phyloP scores from a whole-genome alignment of 352 stramenopile species.

The Labyrinthula sp. region DNA sequence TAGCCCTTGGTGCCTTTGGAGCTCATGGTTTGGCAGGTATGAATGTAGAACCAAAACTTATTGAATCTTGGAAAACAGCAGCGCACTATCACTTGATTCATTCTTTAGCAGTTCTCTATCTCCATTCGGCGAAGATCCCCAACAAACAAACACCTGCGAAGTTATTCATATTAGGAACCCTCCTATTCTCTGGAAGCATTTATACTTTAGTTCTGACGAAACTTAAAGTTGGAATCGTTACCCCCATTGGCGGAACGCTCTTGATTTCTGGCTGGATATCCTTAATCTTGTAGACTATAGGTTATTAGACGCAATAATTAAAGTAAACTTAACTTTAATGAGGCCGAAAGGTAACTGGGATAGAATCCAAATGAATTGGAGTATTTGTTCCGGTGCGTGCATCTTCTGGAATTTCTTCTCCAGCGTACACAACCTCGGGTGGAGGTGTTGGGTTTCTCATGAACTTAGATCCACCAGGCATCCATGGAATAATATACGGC shows the following conservation, averaged over 20 bases:
- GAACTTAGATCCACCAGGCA: conserved; percentile 89
- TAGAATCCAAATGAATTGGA: conserved; percentile 15
- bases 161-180: conserved; percentile 9
- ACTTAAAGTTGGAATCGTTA: conserved; percentile 24
- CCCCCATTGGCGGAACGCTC: conserved; percentile 17
- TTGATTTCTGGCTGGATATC: conserved; percentile 18
- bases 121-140: not conserved
- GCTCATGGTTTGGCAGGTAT: conserved; percentile 9
- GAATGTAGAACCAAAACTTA: conserved; percentile 15
- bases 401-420: conserved; percentile 46
- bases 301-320: no score
- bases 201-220: conserved; percentile 23
- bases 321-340: no score
- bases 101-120: conserved; percentile 9
- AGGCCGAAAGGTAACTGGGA: conserved; percentile 25
- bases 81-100: conserved; percentile 16
- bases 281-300: conserved; percentile 8
- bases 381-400: conserved; percentile 48
- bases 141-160: not conserved
- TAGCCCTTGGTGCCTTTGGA: conserved; percentile 16
- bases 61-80: conserved; percentile 20
- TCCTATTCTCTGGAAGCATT: conserved; percentile 14
- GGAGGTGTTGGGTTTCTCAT: conserved; percentile 92
- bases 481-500: conserved; percentile 84
- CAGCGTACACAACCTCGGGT: conserved; percentile 66